Evolutionary conservation across 768 basidiomycete genomes (phyloP), one percentile per base, ranked within the genome.

Genomic region (Holtermanniella nyarrowii): DNA sequence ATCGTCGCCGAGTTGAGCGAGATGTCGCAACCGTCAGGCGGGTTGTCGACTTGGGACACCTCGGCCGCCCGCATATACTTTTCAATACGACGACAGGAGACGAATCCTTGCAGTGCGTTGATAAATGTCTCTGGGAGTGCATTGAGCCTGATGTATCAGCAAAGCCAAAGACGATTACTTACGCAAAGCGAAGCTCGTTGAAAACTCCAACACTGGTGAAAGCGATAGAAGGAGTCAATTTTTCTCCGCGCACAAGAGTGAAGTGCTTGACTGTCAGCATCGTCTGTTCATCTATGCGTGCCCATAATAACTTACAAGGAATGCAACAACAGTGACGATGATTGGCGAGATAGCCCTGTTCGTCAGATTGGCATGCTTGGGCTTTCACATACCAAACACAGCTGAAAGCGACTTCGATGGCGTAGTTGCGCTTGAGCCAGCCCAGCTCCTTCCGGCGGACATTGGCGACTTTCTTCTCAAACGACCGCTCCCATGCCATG

Each of bases 401-500:
- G 42, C 57, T 63, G 61, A 63, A 65, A 4, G 66, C 39, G 44
- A 82, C 81, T 74, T 93, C 90, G 48, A 93, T 85, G 41, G 78
- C 79, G 70, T 90, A 96, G 71, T 88, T 95, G 44, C 87, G 70
- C 59, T 80, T 82, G 64, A 90, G 88, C 69, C 81, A 88, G 60
- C 81, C 82, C 21, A 95, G 75, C 69, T 95, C 89, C 58, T 81
- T 83, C 41, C 81, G 81, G 22, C 89, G 79, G 53, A 93, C 76
- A 47, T 78, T 80, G 48, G 84, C 68, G 0, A 90, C 82, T 10
- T 77, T 77, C 21, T 76, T 75, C 71, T 93, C 89, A 60, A 91
- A 91, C 65, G 81, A 87, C 22, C 89, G 81, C 69, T 95, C 89
- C 89, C 82, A 83, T 14, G 88, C 89, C 88, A 93, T 91, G 72